phyloP scores from a whole-genome alignment of 257 asterid species.

The Fraxinus quadrangulata region DNA sequence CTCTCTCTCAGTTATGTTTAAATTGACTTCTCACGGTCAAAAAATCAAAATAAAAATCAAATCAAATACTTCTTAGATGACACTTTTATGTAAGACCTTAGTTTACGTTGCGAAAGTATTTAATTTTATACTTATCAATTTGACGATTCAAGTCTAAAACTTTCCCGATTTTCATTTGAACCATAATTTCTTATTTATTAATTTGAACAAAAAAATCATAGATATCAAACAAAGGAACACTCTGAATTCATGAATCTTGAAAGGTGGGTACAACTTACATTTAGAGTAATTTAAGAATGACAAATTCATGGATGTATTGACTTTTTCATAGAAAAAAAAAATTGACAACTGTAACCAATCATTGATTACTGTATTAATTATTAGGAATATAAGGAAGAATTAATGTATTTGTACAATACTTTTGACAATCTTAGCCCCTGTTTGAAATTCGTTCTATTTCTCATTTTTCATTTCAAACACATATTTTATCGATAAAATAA shows the following conservation, averaged over 20 bases:
- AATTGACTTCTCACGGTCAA: too few species aligned
- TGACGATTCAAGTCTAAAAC: background rate
- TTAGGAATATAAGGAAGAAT: background rate
- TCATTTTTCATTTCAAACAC: too few species aligned
- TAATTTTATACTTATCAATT: background rate
- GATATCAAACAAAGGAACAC: background rate
- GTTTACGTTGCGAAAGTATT: background rate
- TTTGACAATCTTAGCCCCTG: too few species aligned
- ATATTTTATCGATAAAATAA: too few species aligned
- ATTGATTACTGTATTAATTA: background rate
- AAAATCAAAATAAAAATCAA: too few species aligned
- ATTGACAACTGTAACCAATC: background rate
- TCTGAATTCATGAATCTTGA: background rate
- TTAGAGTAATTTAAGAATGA: too few species aligned
- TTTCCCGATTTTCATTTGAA: background rate
- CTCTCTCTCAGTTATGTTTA: too few species aligned
- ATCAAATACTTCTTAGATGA: too few species aligned
- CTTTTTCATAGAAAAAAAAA: background rate
- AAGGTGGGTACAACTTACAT: background rate
- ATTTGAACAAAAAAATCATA: too few species aligned
- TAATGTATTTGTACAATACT: too few species aligned
- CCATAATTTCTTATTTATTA: background rate
- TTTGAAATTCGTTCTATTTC: too few species aligned
- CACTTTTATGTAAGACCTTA: background rate
- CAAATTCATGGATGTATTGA: background rate